Conservation (phyloP, 2,329 filamentous ascomycete genomes). For the Metarhizium humberi region DNA sequence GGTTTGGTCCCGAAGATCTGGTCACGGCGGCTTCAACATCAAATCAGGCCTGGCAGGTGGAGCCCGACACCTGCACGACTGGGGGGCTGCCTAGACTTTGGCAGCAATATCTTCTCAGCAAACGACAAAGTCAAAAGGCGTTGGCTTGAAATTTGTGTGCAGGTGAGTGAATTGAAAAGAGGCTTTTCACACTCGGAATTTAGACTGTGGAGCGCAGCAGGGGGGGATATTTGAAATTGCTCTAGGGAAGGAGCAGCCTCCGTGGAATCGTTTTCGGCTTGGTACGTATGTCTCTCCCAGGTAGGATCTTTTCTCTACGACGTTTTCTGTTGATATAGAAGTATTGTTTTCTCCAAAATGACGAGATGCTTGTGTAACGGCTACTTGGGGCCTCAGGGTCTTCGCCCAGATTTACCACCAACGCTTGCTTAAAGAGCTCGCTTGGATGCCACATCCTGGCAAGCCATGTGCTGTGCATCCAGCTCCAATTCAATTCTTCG, state of each 20-base stretch:
- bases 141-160: not conserved
- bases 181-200: no score
- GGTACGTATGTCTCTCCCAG: no score
- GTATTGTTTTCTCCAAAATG: no score
- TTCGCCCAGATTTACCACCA: not conserved
- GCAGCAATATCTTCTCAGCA: not conserved
- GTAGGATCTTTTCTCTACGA: no score
- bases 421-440: not conserved
- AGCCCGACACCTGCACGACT: not conserved
- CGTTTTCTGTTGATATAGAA: no score
- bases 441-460: not conserved
- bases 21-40: slow-evolving; percentile 23
- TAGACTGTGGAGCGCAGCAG: no score
- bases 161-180: not conserved
- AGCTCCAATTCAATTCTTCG: not conserved
- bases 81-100: not conserved
- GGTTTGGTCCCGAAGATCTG: slow-evolving; percentile 20
- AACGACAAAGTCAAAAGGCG: not conserved
- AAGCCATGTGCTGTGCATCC: not conserved
- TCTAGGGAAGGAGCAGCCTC: no score
- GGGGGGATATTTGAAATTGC: no score
- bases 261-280: no score
- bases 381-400: no score
- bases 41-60: slow-evolving; percentile 13
- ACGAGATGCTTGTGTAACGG: no score